Conservation (phyloP, 2,329 filamentous ascomycete species). For the Fusarium sp. region DNA sequence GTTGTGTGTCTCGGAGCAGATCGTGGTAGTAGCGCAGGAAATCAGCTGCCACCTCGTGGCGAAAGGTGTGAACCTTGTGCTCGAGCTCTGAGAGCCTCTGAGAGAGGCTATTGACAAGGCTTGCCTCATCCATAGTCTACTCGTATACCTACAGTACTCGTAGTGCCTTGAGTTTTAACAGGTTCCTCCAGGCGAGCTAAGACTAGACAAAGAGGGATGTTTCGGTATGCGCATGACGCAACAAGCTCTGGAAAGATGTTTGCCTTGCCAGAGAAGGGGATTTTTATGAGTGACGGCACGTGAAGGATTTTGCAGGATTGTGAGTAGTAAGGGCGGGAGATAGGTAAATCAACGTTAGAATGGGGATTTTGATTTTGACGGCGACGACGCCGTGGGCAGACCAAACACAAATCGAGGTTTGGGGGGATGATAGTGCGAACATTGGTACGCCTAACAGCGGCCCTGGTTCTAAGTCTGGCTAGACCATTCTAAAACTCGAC, state of each 20-base stretch:
- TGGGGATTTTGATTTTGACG: constrained; percentile 26
- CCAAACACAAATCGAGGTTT: constrained; percentile 24
- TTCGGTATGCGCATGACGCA: constrained; percentile 52
- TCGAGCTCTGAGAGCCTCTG: constrained; percentile 66
- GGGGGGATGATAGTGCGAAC: constrained; percentile 5
- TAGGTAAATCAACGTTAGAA: constrained; percentile 6
- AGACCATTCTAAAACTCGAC: constrained; percentile 30
- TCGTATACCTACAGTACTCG: constrained; percentile 20
- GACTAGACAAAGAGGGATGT: constrained; percentile 44
- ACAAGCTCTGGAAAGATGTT: constrained; percentile 30
- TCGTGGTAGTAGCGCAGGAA: constrained; percentile 65
- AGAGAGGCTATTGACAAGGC: constrained; percentile 62
- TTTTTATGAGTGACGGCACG: constrained; percentile 30
- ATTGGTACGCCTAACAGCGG: constrained; percentile 15
- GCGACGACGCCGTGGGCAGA: constrained; percentile 15
- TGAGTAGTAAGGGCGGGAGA: constrained; percentile 28
- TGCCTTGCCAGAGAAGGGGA: constrained; percentile 19
- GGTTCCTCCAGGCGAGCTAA: constrained; percentile 45
- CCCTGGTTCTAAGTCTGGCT: constrained; percentile 27
- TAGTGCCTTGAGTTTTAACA: constrained; percentile 39
- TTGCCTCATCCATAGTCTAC: constrained; percentile 52
- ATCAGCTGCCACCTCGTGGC: constrained; percentile 65
- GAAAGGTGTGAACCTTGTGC: constrained; percentile 65
- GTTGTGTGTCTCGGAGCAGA: constrained; percentile 59
- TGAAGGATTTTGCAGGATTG: constrained; percentile 31